phyloP scores from a whole-genome alignment of 768 basidiomycete genomes.

The Pholiota microspora region DNA sequence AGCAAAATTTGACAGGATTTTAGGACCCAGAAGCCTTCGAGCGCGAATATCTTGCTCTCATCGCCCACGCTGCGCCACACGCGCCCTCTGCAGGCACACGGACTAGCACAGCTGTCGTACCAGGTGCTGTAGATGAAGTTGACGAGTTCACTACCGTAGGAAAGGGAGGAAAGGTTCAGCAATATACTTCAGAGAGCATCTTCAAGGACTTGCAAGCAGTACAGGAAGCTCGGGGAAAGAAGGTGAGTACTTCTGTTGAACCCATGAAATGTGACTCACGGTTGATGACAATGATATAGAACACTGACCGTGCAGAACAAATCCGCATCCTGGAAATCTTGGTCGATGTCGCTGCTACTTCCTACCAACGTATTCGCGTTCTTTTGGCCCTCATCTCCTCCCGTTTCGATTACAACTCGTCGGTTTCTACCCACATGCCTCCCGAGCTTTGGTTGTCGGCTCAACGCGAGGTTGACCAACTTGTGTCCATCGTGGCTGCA shows the following conservation, averaged over 20 bases:
- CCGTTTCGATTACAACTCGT: slow-evolving; percentile 95
- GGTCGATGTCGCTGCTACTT: slow-evolving; percentile 78
- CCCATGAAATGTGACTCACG: slow-evolving; percentile 3
- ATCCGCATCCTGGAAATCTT: slow-evolving; percentile 88
- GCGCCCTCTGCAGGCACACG: slow-evolving; percentile 33
- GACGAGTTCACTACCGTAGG: slow-evolving; percentile 91
- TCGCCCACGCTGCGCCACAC: slow-evolving; percentile 41
- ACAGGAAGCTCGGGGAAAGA: slow-evolving; percentile 93
- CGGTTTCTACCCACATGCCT: slow-evolving; percentile 84
- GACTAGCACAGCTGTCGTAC: slow-evolving; percentile 33
- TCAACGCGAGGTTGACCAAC: slow-evolving; percentile 84
- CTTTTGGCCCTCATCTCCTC: slow-evolving; percentile 91
- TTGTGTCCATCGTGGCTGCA: slow-evolving; percentile 73
- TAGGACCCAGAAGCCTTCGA: slow-evolving; percentile 92
- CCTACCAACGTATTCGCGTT: slow-evolving; percentile 93
- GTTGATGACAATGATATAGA: slow-evolving; percentile 45
- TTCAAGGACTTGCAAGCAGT: slow-evolving; percentile 91
- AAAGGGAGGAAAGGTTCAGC: slow-evolving; percentile 81
- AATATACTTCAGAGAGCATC: slow-evolving; percentile 80
- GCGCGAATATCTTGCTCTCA: slow-evolving; percentile 60
- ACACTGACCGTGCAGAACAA: slow-evolving; percentile 95
- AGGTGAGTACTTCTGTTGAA: slow-evolving; percentile 50
- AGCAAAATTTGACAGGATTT: background rate
- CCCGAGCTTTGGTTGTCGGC: slow-evolving; percentile 88
- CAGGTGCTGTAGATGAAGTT: slow-evolving; percentile 56